Base-by-base conservation (phyloP, 768 basidiomycete genomes). In the Aureoboletus auriporus region DNA sequence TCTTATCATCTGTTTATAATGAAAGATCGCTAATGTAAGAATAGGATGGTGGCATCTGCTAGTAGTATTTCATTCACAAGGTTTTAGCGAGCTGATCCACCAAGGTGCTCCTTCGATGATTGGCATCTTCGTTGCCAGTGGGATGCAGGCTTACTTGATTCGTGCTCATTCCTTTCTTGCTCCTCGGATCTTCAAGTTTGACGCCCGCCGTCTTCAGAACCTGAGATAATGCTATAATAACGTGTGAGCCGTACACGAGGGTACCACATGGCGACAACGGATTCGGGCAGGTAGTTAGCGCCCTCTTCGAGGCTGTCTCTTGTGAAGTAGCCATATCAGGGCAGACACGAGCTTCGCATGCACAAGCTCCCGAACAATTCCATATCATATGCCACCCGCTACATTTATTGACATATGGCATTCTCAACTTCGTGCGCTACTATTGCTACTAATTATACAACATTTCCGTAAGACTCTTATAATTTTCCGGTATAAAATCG, bases 361-460 rank as follows among this genome's bases (percentile, higher is more conserved):
- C 30, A 14, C 17, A 13, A 11, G 6, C 12, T 30, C 27, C 35
- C 11, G 4, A 17, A 38, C 10, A 16, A 43, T 40, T 35, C 37
- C 17, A 16, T 37, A 8, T 0, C 36, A 37, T 37, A 17, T 40
- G 8, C 20, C 13, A 39, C 14, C 20, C 39, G 23, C 16, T 30
- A 11, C 28, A 42, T 20, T 23, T 42, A 38, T 39, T 17, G 17
- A 39, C 55, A 41, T 49, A 45, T 61, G 53, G 40, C 17, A 40
- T 27, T 33, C 38, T 45, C 31, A 10, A 8, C 2, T 23, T 37
- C 17, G 33, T 29, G 23, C 8, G 1, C 13, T 10, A 10, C 46
- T 34, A 46, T 44, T 44, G 39, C 27, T 31, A 12, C 51, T 37
- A 55, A 52, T 47, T 55, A 38, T 53, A 27, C 29, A n/a, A 1